Conservation (phyloP, 75 land plant species). For the Sequoia sempervirens region DNA sequence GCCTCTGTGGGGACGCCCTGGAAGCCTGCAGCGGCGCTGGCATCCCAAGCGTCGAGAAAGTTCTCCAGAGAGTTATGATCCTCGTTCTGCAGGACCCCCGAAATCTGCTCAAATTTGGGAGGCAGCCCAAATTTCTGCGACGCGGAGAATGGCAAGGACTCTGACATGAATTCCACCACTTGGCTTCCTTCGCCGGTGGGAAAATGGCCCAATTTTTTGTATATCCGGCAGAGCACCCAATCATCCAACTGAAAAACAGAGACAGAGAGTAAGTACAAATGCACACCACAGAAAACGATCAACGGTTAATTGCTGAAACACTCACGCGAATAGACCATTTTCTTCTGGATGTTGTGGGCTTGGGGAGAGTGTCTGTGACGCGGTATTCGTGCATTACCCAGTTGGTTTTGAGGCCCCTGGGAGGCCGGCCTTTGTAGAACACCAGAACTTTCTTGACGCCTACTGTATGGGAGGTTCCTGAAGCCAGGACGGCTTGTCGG, state of each 20-base stretch:
- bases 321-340: neutral
- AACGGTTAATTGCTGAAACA: too few relatives aligned
- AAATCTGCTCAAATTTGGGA: neutral
- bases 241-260: slow-evolving; percentile 18
- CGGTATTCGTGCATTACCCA: slow-evolving; percentile 78
- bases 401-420: slow-evolving; percentile 39
- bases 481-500: slow-evolving; percentile 30
- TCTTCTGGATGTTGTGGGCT: neutral
- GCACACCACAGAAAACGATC: neutral
- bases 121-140: neutral
- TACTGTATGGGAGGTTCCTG: slow-evolving; percentile 21
- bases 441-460: slow-evolving; percentile 56
- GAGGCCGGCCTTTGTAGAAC: slow-evolving; percentile 48
- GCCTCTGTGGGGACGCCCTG: too few relatives aligned
- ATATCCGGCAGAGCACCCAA: slow-evolving; percentile 28
- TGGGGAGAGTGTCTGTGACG: slow-evolving; percentile 16
- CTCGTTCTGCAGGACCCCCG: neutral
- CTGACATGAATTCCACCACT: too few relatives aligned
- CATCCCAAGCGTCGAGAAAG: neutral
- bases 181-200: neutral
- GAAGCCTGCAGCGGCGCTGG: too few relatives aligned
- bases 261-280: too few relatives aligned
- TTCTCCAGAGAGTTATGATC: neutral
- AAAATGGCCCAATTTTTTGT: slow-evolving; percentile 16
- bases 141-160: neutral